These are phyloP conservation scores for Penium margaritaceum DNA, from an alignment of 139 green algal species.

Conservation along the genomic window DNA sequence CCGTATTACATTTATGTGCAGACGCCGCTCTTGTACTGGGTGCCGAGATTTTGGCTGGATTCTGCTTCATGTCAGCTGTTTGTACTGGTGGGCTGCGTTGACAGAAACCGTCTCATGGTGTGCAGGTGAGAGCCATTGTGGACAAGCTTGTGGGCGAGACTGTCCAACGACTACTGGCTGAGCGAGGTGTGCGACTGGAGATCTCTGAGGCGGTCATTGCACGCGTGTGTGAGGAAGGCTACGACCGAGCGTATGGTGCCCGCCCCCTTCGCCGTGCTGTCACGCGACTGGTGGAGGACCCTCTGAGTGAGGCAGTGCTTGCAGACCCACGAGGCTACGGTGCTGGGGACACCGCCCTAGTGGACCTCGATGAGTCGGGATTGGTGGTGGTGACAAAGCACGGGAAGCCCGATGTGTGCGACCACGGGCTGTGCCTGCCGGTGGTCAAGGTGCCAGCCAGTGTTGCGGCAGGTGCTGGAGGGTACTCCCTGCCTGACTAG, in stretches of 20 bases:
- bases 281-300: constrained; percentile 46
- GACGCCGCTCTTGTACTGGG: too few relatives aligned
- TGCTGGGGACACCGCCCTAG: constrained; percentile 45
- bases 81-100: too few relatives aligned
- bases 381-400: constrained; percentile 27
- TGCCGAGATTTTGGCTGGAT: too few relatives aligned
- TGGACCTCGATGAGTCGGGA: constrained; percentile 45
- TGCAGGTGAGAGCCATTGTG: constrained; percentile 79
- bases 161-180: too few relatives aligned
- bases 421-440: constrained; percentile 27
- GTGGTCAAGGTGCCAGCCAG: not conserved
- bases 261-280: constrained; percentile 47
- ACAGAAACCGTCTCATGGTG: not conserved
- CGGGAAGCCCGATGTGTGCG: constrained; percentile 10
- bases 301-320: constrained; percentile 44
- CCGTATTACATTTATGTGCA: not conserved
- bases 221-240: constrained; percentile 42
- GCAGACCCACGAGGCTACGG: constrained; percentile 15
- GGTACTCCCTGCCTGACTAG: constrained; percentile 1
- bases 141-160: constrained; percentile 96
- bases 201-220: constrained; percentile 37
- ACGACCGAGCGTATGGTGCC: constrained; percentile 46
- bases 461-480: not conserved
- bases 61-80: too few relatives aligned
- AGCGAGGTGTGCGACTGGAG: too few relatives aligned